These are phyloP conservation scores for Pleurotus tuoliensis DNA, from an alignment of 768 basidiomycete genomes.

Conservation along the genomic window DNA sequence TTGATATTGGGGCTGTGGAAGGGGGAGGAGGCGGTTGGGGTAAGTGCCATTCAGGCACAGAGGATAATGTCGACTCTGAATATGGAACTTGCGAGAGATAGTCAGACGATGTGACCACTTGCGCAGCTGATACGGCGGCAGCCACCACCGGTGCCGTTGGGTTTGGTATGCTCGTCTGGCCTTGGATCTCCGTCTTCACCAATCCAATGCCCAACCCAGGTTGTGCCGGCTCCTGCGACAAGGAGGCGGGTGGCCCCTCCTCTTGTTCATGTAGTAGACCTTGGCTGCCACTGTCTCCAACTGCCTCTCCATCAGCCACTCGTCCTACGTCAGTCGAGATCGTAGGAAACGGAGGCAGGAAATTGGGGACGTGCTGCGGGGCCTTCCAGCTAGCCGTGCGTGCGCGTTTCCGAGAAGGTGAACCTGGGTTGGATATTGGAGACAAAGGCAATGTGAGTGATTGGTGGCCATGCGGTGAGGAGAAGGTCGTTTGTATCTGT, in stretches of 20 bases:
- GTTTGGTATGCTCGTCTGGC: too few relatives aligned
- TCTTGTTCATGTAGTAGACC: too few relatives aligned
- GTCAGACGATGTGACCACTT: conserved; percentile 54
- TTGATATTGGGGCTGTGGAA: background rate
- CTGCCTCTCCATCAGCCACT: background rate
- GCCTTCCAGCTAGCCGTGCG: conserved; percentile 56
- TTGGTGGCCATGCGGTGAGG: background rate
- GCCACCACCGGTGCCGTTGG: conserved; percentile 30
- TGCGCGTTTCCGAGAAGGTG: conserved; percentile 54
- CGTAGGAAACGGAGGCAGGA: conserved; percentile 64
- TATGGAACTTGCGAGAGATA: conserved; percentile 73
- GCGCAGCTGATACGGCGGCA: conserved; percentile 36
- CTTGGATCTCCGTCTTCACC: too few relatives aligned
- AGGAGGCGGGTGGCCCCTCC: conserved; percentile 14
- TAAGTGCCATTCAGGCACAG: conserved; percentile 66
- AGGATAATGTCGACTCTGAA: conserved; percentile 64
- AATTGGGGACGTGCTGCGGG: conserved; percentile 60
- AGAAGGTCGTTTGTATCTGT: too few relatives aligned
- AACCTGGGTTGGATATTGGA: conserved; percentile 54
- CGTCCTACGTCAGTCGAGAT: conserved; percentile 25
- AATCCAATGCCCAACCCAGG: too few relatives aligned
- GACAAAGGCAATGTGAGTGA: conserved; percentile 49
- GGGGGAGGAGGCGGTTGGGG: conserved; percentile 33
- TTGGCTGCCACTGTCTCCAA: too few relatives aligned
- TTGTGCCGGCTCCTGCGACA: too few relatives aligned